phyloP scores from a whole-genome alignment of 1,284 basidiomycete species.

The Mycena sp. region DNA sequence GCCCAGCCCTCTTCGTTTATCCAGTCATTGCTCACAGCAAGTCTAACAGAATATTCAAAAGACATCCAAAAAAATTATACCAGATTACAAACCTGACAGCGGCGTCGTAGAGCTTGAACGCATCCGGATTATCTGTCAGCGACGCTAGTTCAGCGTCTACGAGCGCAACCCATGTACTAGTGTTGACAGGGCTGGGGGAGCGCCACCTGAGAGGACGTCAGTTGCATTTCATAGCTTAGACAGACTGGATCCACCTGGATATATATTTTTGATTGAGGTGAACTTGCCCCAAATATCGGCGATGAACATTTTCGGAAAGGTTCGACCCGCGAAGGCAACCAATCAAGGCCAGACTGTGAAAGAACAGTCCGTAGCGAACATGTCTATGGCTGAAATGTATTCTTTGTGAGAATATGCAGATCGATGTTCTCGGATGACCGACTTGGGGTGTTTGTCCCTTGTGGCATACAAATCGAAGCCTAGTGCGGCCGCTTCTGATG shows the following conservation, averaged over 20 bases:
- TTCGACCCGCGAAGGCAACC: conserved; percentile 61
- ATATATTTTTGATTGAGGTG: conserved; percentile 69
- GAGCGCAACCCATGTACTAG: conserved; percentile 72
- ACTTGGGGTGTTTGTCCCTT: conserved; percentile 72
- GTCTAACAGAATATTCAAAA: conserved; percentile 47
- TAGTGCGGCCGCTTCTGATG: conserved; percentile 66
- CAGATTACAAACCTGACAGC: conserved; percentile 64
- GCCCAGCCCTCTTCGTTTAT: conserved; percentile 77
- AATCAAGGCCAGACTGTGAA: conserved; percentile 73
- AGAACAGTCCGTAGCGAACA: conserved; percentile 73
- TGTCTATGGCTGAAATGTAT: conserved; percentile 64
- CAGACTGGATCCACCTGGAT: conserved; percentile 54
- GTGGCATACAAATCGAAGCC: conserved; percentile 71
- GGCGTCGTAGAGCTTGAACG: conserved; percentile 73
- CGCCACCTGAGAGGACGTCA: conserved; percentile 61
- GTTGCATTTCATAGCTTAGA: conserved; percentile 10
- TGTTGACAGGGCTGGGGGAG: conserved; percentile 74
- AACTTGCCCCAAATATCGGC: conserved; percentile 65
- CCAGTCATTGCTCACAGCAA: conserved; percentile 75
- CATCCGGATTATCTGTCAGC: conserved; percentile 62
- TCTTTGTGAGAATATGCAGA: conserved; percentile 10
- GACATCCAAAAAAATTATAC: neutral
- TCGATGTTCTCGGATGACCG: conserved; percentile 37
- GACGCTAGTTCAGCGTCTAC: conserved; percentile 77
- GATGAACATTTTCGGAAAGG: conserved; percentile 50